phyloP scores from a whole-genome alignment of 2,329 filamentous ascomycete genomes.

The Apiospora malaysiana region DNA sequence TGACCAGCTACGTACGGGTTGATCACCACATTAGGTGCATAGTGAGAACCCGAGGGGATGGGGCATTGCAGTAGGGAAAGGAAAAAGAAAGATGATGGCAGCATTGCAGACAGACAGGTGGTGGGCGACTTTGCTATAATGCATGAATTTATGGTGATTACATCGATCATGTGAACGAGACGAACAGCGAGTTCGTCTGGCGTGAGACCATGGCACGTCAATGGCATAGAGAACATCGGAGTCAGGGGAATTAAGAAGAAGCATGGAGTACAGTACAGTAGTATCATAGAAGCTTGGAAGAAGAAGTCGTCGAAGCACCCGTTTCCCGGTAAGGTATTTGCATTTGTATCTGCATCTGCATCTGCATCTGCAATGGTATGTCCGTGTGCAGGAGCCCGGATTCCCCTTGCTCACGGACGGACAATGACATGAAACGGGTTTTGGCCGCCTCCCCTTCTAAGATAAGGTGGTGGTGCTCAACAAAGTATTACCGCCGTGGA shows the following conservation, averaged over 20 bases:
- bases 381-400: neutral
- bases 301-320: neutral
- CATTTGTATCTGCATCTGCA: too few species aligned
- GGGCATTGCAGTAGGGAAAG: neutral
- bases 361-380: neutral
- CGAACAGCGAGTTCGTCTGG: conserved; percentile 9
- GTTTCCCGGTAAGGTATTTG: conserved; percentile 1
- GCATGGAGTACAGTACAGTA: too few species aligned
- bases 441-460: neutral
- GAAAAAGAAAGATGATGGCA: neutral
- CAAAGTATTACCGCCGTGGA: neutral
- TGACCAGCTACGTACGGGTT: neutral
- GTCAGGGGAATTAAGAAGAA: neutral
- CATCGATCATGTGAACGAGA: conserved; percentile 11
- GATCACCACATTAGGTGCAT: too few species aligned
- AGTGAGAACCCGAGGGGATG: neutral
- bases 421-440: neutral
- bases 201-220: neutral
- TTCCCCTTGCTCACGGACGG: neutral
- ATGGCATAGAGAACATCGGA: neutral
- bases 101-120: neutral
- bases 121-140: neutral
- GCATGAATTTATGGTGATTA: neutral
- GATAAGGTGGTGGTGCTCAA: conserved; percentile 12
- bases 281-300: neutral